phyloP scores from a whole-genome alignment of 1,284 basidiomycete species.

The Tilletiopsis washingtonensis region DNA sequence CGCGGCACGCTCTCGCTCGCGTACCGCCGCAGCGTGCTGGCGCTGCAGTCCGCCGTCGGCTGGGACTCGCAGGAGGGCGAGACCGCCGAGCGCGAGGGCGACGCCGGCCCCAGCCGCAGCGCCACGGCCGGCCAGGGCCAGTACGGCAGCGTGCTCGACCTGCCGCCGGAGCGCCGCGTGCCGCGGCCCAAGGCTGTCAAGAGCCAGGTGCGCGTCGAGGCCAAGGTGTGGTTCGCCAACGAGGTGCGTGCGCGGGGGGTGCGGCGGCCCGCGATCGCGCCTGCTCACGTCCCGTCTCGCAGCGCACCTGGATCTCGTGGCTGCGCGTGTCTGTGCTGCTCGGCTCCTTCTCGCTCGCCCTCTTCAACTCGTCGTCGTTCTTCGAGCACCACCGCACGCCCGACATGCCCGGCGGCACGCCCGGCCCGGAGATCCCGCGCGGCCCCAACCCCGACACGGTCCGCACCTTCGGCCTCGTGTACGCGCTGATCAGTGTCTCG shows the following conservation, averaged over 20 bases:
- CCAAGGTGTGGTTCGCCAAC: slow-evolving; percentile 47
- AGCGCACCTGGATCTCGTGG: slow-evolving; percentile 74
- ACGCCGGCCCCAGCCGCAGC: slow-evolving; percentile 10
- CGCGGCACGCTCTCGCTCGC: slow-evolving; percentile 27
- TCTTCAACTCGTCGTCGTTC: slow-evolving; percentile 70
- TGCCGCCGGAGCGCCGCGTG: slow-evolving; percentile 15
- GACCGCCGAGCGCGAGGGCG: slow-evolving; percentile 18
- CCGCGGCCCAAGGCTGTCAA: slow-evolving; percentile 53
- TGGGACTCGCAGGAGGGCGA: not conserved
- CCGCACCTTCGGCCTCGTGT: slow-evolving; percentile 71
- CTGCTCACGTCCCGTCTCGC: not conserved
- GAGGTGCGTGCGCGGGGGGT: slow-evolving; percentile 49
- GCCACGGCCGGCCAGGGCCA: not conserved
- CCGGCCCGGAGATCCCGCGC: slow-evolving; percentile 8
- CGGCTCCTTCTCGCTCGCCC: slow-evolving; percentile 73
- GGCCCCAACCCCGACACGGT: slow-evolving; percentile 58
- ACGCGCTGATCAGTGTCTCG: slow-evolving; percentile 60
- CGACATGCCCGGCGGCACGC: slow-evolving; percentile 2
- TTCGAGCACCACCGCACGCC: slow-evolving; percentile 27
- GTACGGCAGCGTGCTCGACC: slow-evolving; percentile 15
- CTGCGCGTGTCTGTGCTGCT: slow-evolving; percentile 76
- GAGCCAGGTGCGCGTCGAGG: slow-evolving; percentile 42
- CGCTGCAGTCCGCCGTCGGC: slow-evolving; percentile 30
- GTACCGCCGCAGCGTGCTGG: slow-evolving; percentile 31
- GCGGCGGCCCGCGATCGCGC: not conserved